phyloP scores from a whole-genome alignment of 768 basidiomycete genomes.

The Collybiopsis confluens region DNA sequence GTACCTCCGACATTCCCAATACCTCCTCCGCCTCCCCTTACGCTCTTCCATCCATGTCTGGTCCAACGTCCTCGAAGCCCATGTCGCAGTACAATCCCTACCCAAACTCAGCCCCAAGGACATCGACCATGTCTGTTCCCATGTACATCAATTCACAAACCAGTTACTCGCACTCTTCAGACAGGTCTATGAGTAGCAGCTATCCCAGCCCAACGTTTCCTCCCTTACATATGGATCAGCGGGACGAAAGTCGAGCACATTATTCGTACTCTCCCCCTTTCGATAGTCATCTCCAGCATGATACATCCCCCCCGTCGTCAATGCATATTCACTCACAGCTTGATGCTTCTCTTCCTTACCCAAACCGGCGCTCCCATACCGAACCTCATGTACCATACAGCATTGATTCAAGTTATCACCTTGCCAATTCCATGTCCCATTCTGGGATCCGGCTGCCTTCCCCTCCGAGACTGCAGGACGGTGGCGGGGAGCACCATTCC shows the following conservation, averaged over 20 bases:
- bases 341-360: constrained; percentile 44
- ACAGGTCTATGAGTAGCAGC: constrained; percentile 42
- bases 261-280: constrained; percentile 49
- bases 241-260: constrained; percentile 46
- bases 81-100: constrained; percentile 38
- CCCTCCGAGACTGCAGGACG: constrained; percentile 34
- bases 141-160: constrained; percentile 34
- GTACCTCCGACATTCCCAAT: constrained; percentile 30
- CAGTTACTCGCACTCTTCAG: constrained; percentile 44
- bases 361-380: constrained; percentile 53
- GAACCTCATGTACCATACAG: constrained; percentile 44
- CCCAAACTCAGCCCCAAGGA: constrained; percentile 37
- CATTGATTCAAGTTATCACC: constrained; percentile 43
- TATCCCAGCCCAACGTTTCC: constrained; percentile 47
- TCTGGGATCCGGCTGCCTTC: constrained; percentile 39
- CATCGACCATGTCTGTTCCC: constrained; percentile 34
- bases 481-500: constrained; percentile 23
- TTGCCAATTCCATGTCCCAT: constrained; percentile 40
- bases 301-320: constrained; percentile 38
- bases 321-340: constrained; percentile 33
- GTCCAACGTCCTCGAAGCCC: constrained; percentile 43
- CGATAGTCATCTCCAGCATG: constrained; percentile 40
- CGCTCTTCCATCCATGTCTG: constrained; percentile 39
- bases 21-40: constrained; percentile 39
- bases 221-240: constrained; percentile 37